These are phyloP conservation scores for Marasmius tenuissimus DNA, from an alignment of 1,284 basidiomycete species.

Conservation along the genomic window DNA sequence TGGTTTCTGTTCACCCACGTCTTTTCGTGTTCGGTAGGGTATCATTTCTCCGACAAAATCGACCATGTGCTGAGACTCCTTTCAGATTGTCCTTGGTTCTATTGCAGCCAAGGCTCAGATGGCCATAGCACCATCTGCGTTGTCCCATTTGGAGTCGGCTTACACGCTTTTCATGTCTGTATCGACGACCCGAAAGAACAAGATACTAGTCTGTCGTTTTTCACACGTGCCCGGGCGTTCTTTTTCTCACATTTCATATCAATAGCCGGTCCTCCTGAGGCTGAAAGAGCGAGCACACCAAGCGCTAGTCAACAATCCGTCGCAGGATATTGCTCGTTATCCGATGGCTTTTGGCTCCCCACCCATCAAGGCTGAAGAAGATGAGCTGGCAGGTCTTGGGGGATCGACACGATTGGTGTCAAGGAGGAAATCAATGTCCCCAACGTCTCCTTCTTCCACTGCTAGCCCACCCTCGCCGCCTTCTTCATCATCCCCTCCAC, in stretches of 20 bases:
- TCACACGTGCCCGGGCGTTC: not conserved
- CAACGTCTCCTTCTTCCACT: slow-evolving; percentile 42
- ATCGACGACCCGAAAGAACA: slow-evolving; percentile 49
- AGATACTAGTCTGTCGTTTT: slow-evolving; percentile 51
- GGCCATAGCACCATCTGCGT: slow-evolving; percentile 60
- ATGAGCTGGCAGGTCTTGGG: slow-evolving; percentile 57
- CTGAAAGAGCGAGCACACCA: slow-evolving; percentile 47
- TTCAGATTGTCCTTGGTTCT: slow-evolving; percentile 66
- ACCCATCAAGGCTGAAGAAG: slow-evolving; percentile 52
- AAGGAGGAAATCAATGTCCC: slow-evolving; percentile 43
- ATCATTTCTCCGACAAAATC: not conserved
- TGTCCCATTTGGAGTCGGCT: slow-evolving; percentile 62
- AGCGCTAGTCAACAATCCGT: slow-evolving; percentile 12
- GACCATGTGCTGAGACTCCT: slow-evolving; percentile 2
- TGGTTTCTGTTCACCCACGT: slow-evolving; percentile 75
- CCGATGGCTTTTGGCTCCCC: slow-evolving; percentile 27
- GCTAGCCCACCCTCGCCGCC: slow-evolving; percentile 15
- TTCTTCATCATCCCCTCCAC: slow-evolving; percentile 22
- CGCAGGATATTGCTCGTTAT: slow-evolving; percentile 19
- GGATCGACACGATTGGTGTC: slow-evolving; percentile 63
- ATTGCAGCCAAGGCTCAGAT: slow-evolving; percentile 64
- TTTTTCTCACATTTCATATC: not conserved
- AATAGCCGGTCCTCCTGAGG: slow-evolving; percentile 61
- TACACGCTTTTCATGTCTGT: slow-evolving; percentile 56
- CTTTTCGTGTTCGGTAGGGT: slow-evolving; percentile 66